Evolutionary conservation across 495 filamentous ascomycete genomes (phyloP).

Genomic region (Aspergillus sclerotiicarbonarius): DNA sequence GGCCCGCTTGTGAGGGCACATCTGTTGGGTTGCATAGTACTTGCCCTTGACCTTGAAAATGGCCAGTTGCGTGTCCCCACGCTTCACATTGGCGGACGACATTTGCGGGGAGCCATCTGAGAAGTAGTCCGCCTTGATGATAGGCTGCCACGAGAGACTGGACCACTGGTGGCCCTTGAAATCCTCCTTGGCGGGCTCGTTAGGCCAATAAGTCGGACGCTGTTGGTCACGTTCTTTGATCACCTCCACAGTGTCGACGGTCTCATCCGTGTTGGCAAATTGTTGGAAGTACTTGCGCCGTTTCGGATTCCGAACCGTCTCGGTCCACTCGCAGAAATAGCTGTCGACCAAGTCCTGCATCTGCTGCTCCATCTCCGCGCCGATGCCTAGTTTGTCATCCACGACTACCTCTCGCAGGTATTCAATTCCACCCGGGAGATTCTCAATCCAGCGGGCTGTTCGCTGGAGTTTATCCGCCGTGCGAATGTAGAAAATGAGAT

Average conservation of each 20-base stretch:
- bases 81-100: conserved; percentile 71
- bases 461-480: conserved; percentile 94
- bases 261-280: conserved; percentile 82
- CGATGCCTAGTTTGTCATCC: conserved; percentile 87
- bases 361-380: conserved; percentile 79
- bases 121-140: conserved; percentile 74
- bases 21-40: conserved; percentile 92
- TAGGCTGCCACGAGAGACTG: conserved; percentile 76
- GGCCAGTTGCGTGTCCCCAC: conserved; percentile 88
- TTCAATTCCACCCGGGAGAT: conserved; percentile 78
- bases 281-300: conserved; percentile 74
- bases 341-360: conserved; percentile 85
- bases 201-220: conserved; percentile 83
- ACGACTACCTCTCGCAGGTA: conserved; percentile 84
- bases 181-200: conserved; percentile 64
- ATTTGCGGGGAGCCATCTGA: conserved; percentile 63
- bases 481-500: conserved; percentile 94
- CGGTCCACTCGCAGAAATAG: conserved; percentile 97
- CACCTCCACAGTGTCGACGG: conserved; percentile 66
- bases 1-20: conserved; percentile 95
- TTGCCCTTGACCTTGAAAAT: conserved; percentile 83
- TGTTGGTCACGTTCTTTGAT: conserved; percentile 72
- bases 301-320: conserved; percentile 69
- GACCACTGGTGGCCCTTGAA: conserved; percentile 78
- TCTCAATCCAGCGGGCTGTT: conserved; percentile 90